Base-by-base conservation (phyloP, 2,329 filamentous ascomycete species). In the Aspergillus tanneri region DNA sequence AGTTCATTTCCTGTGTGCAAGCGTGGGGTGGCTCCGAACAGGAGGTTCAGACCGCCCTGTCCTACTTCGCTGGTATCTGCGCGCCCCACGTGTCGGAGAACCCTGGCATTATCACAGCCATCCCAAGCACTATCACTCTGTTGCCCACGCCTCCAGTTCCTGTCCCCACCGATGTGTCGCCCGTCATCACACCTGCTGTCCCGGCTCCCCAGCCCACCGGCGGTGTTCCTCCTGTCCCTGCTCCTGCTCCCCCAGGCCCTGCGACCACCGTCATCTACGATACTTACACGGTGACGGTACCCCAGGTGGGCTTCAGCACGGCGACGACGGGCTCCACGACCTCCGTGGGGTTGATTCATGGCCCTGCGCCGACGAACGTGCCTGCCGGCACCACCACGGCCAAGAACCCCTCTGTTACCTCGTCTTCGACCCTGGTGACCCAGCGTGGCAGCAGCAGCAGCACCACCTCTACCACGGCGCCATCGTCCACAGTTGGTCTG, bases 31-130 rank as follows among this genome's bases (percentile, higher is more conserved):
- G 79, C 50, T 79, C 79, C 50, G 79, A 85, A 52, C 75, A 80
- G 37, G 80, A 88, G 65, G 78, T 92, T 59, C 77, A 82, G 46
- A 73, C 83, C 60, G 88, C 90, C 52, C 79, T 93, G 50, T 80
- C 81, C 62, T 96, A 88, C 82, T 86, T 96, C 78, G 86, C 91
- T 71, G 91, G 91, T 68, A 88, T 97, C 73, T 97, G 92, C 76
- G 90, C 87, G 49, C 74, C 80, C 44, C 85, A 86, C 71, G 80
- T 89, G 27, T 76, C 80, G 12, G 61, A 80, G 66, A 96, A 96
- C 81, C 90, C 91, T n/a, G 88, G 79, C 55, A 88, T 97, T 62
- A 82, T 89, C 64, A 95, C 87, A 41, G 84, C 81, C 54, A 83
- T 89, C 59, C 83, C 87, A 19, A 77, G 78, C 30, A 78, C 77